Conservation (phyloP, 148 eudicot genomes). For the Bassia scoparia region DNA sequence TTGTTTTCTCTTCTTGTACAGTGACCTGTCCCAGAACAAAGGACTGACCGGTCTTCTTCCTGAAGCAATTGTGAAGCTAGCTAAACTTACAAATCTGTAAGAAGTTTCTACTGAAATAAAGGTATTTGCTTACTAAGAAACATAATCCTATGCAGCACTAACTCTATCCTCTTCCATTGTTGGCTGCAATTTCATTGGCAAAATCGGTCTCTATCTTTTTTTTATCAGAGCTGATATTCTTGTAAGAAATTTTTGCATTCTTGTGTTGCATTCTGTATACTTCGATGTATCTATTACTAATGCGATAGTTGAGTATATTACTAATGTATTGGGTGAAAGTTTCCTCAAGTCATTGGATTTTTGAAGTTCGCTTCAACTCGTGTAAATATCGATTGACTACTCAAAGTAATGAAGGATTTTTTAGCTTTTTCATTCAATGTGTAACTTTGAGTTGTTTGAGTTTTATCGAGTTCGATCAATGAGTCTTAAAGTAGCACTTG, state of each 20-base stretch:
- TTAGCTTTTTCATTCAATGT: not conserved
- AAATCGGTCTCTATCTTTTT: slow-evolving; percentile 64
- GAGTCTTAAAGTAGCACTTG: slow-evolving; percentile 29
- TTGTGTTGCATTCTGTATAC: not conserved
- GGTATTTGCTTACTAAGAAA: not conserved
- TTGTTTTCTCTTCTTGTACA: slow-evolving; percentile 20
- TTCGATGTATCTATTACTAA: no score
- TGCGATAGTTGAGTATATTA: not conserved
- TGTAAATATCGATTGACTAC: not conserved
- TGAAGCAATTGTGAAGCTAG: slow-evolving; percentile 46
- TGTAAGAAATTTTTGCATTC: slow-evolving; percentile 60
- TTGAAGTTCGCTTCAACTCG: not conserved
- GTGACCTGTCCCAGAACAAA: slow-evolving; percentile 79
- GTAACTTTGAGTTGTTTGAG: not conserved
- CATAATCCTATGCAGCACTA: not conserved
- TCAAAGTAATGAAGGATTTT: not conserved
- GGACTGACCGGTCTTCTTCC: slow-evolving; percentile 67
- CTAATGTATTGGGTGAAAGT: not conserved
- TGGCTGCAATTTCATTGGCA: slow-evolving; percentile 72
- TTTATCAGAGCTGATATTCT: slow-evolving; percentile 36
- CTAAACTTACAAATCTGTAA: slow-evolving; percentile 60
- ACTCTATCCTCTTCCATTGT: slow-evolving; percentile 18
- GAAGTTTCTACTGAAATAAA: slow-evolving; percentile 11
- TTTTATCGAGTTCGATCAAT: slow-evolving; percentile 26
- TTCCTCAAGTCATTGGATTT: not conserved